Evolutionary conservation across 345 rosid species (phyloP).

Genomic region (Laguncularia racemosa): DNA sequence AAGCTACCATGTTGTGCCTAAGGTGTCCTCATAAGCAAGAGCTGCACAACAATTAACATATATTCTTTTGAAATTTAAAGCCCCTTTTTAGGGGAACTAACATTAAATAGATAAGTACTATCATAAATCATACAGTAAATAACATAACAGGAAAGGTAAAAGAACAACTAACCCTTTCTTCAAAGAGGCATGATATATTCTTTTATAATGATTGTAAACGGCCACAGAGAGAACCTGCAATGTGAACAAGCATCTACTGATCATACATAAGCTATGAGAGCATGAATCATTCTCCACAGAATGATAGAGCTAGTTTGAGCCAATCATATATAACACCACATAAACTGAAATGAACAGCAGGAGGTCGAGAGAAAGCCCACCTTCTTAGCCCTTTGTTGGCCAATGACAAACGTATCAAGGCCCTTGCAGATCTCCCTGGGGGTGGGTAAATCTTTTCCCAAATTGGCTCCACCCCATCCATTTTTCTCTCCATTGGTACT

Average conservation of each 20-base stretch:
- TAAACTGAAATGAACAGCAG: too few species aligned
- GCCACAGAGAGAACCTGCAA: constrained; percentile 88
- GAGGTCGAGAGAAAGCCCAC: constrained; percentile 19
- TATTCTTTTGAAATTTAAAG: too few species aligned
- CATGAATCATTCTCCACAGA: not conserved
- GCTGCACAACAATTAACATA: too few species aligned
- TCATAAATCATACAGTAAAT: not conserved
- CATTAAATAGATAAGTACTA: too few species aligned
- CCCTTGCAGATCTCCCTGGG: constrained; percentile 88
- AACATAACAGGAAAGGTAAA: constrained; percentile 1
- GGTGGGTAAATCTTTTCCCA: constrained; percentile 86
- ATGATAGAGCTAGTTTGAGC: not conserved
- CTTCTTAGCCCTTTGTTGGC: constrained; percentile 83
- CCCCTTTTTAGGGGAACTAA: too few species aligned
- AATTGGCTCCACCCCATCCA: constrained; percentile 82
- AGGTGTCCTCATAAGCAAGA: not conserved
- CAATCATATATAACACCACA: not conserved
- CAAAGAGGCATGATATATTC: constrained; percentile 61
- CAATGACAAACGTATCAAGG: constrained; percentile 82
- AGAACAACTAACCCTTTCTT: constrained; percentile 61
- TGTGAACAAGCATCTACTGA: not conserved
- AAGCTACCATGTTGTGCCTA: too few species aligned
- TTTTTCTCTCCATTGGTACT: constrained; percentile 16
- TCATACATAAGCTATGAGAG: not conserved
- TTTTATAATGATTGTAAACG: constrained; percentile 91